Conservation (phyloP, 768 basidiomycete species). For the Nidula microcarpa region DNA sequence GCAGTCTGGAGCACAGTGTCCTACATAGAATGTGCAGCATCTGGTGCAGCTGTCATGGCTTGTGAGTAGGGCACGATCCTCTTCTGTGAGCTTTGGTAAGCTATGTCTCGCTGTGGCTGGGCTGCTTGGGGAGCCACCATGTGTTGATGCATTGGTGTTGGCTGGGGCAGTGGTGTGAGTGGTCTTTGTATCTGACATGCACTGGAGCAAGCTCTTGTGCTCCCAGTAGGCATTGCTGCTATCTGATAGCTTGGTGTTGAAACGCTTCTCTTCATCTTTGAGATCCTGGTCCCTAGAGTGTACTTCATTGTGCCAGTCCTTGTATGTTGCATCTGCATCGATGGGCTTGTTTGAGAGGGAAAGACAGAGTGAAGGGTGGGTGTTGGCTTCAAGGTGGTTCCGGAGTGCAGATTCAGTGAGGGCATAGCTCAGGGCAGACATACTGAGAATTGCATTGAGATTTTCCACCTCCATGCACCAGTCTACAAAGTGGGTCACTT, state of each 20-base stretch:
- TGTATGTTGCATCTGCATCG: background rate
- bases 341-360: background rate
- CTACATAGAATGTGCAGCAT: slow-evolving; percentile 10
- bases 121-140: background rate
- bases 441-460: slow-evolving; percentile 10
- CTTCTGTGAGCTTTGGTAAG: slow-evolving; percentile 6
- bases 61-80: slow-evolving; percentile 7
- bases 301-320: background rate
- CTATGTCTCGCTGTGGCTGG: no score
- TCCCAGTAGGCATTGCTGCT: background rate
- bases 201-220: background rate
- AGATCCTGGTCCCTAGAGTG: background rate
- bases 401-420: slow-evolving; percentile 5
- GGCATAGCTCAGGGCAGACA: slow-evolving; percentile 2
- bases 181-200: background rate
- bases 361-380: slow-evolving; percentile 1
- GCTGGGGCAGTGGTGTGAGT: background rate
- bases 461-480: slow-evolving; percentile 15
- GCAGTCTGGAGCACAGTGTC: slow-evolving; percentile 3
- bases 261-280: background rate
- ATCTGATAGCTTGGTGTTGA: background rate
- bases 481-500: slow-evolving; percentile 8
- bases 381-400: slow-evolving; percentile 8
- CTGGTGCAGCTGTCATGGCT: slow-evolving; percentile 9
- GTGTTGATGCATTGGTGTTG: no score